These are phyloP conservation scores for Rhytidhysteron rufulum DNA, from an alignment of 2,329 filamentous ascomycete genomes.

Conservation along the genomic window DNA sequence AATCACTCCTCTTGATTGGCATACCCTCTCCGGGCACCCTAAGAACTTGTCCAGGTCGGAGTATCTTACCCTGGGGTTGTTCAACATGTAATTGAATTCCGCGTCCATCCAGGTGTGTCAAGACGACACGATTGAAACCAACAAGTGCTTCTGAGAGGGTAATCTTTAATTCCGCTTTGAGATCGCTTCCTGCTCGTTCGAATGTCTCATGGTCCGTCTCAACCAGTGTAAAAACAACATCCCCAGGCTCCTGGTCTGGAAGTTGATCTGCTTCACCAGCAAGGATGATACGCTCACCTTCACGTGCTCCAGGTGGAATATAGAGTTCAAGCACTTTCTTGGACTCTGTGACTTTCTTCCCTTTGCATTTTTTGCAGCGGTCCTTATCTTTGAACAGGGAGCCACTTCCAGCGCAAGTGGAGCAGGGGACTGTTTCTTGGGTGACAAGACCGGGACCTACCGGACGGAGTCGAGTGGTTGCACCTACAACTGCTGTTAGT, in stretches of 20 bases:
- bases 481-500: constrained; percentile 45
- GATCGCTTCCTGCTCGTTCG: constrained; percentile 75
- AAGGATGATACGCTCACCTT: constrained; percentile 85
- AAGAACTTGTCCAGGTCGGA: constrained; percentile 79
- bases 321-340: constrained; percentile 96
- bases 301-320: constrained; percentile 74
- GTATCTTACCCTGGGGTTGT: constrained; percentile 66
- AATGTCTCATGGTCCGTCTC: constrained; percentile 81
- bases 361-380: constrained; percentile 98
- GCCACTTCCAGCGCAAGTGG: constrained; percentile 80
- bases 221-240: constrained; percentile 84
- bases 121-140: constrained; percentile 84
- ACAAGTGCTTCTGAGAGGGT: constrained; percentile 79
- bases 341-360: constrained; percentile 77
- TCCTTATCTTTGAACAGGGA: constrained; percentile 93
- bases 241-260: constrained; percentile 83
- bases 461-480: constrained; percentile 72
- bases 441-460: constrained; percentile 84
- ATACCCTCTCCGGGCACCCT: constrained; percentile 90
- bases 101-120: constrained; percentile 90
- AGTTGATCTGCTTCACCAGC: constrained; percentile 92
- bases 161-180: constrained; percentile 76
- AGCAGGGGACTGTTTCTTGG: constrained; percentile 74
- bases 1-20: constrained; percentile 82
- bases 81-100: constrained; percentile 79